Percentiles rank a stretch among this genome's conserved stretches.
phyloP scores from a whole-genome alignment of 768 basidiomycete genomes.

The Kwoniella sp. region DNA sequence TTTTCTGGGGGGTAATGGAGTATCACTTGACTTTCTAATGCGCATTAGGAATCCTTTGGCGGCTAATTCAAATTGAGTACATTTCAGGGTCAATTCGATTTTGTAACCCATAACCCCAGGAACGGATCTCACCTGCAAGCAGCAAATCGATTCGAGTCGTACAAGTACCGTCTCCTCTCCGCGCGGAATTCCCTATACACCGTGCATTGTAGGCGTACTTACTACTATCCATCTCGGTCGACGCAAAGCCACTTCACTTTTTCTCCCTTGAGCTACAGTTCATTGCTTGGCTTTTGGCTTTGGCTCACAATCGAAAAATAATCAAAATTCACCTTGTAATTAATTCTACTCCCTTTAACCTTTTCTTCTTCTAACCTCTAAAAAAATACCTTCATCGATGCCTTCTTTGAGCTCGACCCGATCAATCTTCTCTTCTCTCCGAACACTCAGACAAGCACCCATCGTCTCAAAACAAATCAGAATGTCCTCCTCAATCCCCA shows the following conservation, averaged over 20 bases:
- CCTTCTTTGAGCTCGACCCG: conserved; percentile 24
- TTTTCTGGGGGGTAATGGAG: no score
- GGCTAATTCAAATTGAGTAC: not conserved
- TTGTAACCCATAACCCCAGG: not conserved
- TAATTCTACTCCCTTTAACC: not conserved
- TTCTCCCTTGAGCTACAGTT: not conserved
- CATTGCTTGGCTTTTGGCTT: not conserved
- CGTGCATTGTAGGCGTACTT: not conserved
- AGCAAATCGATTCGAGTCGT: no score
- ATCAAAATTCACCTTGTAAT: not conserved
- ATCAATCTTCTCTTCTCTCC: conserved; percentile 25
- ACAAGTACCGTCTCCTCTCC: not conserved
- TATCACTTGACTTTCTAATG: not conserved
- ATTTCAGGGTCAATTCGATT: not conserved
- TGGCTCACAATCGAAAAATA: conserved; percentile 8
- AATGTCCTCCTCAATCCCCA: conserved; percentile 56
- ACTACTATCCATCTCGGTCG: no score
- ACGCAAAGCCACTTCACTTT: no score
- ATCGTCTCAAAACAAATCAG: conserved; percentile 31
- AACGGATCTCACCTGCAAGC: not conserved
- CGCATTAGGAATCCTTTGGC: not conserved
- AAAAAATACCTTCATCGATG: conserved; percentile 25
- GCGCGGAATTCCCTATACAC: not conserved
- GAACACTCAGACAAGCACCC: conserved; percentile 8
- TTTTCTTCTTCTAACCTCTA: conserved; percentile 2